phyloP scores from a whole-genome alignment of 495 filamentous ascomycete genomes.

The Neurospora cerealis region DNA sequence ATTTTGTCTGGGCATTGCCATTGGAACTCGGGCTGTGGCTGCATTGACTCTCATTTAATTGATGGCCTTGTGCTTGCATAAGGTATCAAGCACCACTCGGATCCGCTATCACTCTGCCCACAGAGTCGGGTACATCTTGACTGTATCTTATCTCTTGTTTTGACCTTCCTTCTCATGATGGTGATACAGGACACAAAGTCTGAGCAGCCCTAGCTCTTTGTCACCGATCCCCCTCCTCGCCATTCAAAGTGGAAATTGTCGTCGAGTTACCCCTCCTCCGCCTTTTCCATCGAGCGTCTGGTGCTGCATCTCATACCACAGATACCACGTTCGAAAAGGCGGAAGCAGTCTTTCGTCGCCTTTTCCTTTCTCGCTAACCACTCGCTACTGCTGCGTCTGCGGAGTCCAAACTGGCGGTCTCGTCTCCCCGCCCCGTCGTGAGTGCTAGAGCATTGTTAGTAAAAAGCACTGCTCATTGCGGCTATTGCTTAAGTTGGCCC shows the following conservation, averaged over 20 bases:
- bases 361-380: not conserved
- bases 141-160: not conserved
- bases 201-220: not conserved
- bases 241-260: constrained; percentile 11
- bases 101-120: not conserved
- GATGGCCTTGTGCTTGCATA: constrained; percentile 3
- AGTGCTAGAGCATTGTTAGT: constrained; percentile 9
- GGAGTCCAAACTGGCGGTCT: constrained; percentile 15
- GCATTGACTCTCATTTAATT: not conserved
- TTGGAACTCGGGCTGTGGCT: not conserved
- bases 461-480: not conserved
- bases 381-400: constrained; percentile 1
- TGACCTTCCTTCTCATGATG: not conserved
- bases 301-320: not conserved
- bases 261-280: not conserved
- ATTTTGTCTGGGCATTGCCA: not conserved
- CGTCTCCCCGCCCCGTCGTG: constrained; percentile 16
- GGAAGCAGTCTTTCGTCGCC: not conserved
- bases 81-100: constrained; percentile 4
- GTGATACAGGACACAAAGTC: not conserved
- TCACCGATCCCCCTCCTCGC: constrained; percentile 11
- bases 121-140: not conserved
- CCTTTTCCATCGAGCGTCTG: not conserved
- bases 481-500: not conserved
- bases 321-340: not conserved